These are phyloP conservation scores for Dichotomopilus funicola DNA, from an alignment of 2,329 filamentous ascomycete species.

Conservation along the genomic window DNA sequence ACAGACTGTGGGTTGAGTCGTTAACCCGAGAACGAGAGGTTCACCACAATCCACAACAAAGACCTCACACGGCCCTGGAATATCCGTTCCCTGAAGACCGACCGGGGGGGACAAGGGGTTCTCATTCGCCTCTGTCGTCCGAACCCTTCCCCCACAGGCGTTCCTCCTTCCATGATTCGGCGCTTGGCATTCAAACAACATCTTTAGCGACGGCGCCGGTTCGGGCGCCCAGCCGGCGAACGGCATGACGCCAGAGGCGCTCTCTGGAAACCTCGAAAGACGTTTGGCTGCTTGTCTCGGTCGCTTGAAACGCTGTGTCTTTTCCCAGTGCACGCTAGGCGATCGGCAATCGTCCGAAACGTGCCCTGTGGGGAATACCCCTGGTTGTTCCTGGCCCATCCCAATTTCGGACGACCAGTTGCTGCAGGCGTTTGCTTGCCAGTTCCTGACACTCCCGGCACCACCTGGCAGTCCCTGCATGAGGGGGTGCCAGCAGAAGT, in stretches of 20 bases:
- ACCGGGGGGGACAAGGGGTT: no score
- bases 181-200: constrained; percentile 7
- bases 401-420: constrained; percentile 2
- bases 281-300: neutral
- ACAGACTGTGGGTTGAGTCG: no score
- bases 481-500: neutral
- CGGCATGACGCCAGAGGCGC: neutral
- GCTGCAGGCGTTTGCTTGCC: no score
- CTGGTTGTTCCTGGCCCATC: constrained; percentile 7
- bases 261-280: neutral
- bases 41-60: neutral
- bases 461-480: neutral
- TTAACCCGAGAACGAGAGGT: neutral
- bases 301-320: constrained; percentile 3
- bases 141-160: neutral
- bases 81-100: no score
- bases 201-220: neutral
- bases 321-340: neutral
- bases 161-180: neutral
- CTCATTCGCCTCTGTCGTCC: no score
- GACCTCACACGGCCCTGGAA: neutral
- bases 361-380: neutral
- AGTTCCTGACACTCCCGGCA: neutral
- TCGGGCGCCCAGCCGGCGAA: constrained; percentile 1
- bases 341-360: constrained; percentile 14